Base-by-base conservation (phyloP, 2,329 filamentous ascomycete genomes). In the Ustulina deusta region DNA sequence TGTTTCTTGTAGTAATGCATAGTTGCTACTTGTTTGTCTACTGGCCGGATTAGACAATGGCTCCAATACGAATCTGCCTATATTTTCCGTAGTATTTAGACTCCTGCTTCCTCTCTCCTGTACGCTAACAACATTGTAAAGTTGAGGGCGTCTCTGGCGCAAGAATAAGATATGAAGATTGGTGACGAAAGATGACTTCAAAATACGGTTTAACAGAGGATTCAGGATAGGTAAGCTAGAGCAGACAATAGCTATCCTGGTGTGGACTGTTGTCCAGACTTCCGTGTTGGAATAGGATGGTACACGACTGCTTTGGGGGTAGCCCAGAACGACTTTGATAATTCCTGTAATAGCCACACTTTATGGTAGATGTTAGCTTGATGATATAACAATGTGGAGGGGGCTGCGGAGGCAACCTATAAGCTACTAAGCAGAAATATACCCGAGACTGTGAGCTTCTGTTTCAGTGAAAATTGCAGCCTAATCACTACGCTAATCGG, bases 401-500 rank as follows among this genome's bases (percentile, higher is more conserved):
- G 42, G 15, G 7, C 20, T 38, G 6, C 10, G 13, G 22, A 38
- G 42, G 2, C n/a, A n/a, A 60, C 27, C 13, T 57, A 66, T 62
- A 64, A 63, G 9, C 51, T 22, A 17, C 64, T 59, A 11, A 69
- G 44, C 2, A 65, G 59, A 56, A 73, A 75, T 0, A 74, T 65
- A 2, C 68, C 69, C 6, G 64, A 63, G 0, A 72, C 70, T 10
- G 69, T 68, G 2, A 74, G 34, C 40, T 69, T 70, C 48, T 59
- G 61, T 17, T 49, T 42, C 25, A 20, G 34, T 20, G 56, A 60
- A 15, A 73, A 25, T 40, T 60, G 64, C 56, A 72, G 34, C 40
- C 54, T 49, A n/a, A 13, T 20, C 63, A 74, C 54, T 15, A 70
- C 65, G 6, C 65, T 66, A 11, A 74, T 66, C 2, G 70, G 71